Conservation (phyloP, 169 alveolate species). For the Plasmodium falciparum region DNA sequence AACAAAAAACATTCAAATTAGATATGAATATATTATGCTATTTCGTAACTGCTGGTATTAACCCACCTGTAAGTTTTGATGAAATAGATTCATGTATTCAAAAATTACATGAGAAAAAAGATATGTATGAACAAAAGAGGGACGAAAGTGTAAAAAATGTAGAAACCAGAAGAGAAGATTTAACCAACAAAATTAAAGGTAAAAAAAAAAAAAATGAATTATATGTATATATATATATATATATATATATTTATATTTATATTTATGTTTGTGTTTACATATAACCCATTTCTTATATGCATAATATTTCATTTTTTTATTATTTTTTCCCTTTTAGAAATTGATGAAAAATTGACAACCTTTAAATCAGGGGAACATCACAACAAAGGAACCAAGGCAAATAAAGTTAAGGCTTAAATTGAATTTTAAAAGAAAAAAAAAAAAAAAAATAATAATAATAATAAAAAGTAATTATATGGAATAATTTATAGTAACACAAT, state of each 20-base stretch:
- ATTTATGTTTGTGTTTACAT: not conserved
- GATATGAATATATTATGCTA: slow-evolving; percentile 86
- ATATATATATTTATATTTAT: slow-evolving; percentile 4
- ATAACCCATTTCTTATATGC: not conserved
- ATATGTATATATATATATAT: slow-evolving; percentile 2
- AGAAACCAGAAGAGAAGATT: slow-evolving; percentile 79
- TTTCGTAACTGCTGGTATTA: slow-evolving; percentile 85
- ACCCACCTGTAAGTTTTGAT: slow-evolving; percentile 84
- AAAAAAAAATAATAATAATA: too few species aligned
- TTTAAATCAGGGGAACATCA: slow-evolving; percentile 1
- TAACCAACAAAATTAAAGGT: slow-evolving; percentile 77
- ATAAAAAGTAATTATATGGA: too few species aligned
- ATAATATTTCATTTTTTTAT: not conserved
- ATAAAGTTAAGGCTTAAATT: slow-evolving; percentile 17
- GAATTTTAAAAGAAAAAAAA: not conserved
- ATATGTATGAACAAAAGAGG: slow-evolving; percentile 79
- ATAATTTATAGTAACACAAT: too few species aligned
- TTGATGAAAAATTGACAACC: slow-evolving; percentile 17
- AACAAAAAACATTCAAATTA: slow-evolving; percentile 76
- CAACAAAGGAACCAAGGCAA: slow-evolving; percentile 7
- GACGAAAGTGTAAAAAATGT: slow-evolving; percentile 82
- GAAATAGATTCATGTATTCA: slow-evolving; percentile 79
- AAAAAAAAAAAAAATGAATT: not conserved
- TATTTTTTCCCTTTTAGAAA: slow-evolving; percentile 25
- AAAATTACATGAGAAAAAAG: slow-evolving; percentile 78